Conservation (phyloP, 2,329 filamentous ascomycete genomes). For the Aspergillus sp. region DNA sequence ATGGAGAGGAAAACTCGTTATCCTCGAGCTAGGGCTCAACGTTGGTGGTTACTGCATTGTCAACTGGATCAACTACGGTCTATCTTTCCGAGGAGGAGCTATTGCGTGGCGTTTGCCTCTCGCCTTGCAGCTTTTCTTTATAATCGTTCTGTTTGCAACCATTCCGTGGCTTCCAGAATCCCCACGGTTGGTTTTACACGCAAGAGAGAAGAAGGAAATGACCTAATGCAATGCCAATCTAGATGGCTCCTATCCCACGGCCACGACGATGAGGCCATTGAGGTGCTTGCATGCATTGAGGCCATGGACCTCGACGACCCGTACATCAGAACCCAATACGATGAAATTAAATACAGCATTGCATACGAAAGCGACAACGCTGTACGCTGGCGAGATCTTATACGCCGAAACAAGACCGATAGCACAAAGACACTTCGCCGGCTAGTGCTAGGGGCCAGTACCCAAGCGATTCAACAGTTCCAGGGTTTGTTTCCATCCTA, state of each 20-base stretch:
- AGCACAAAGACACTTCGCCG: conserved; percentile 52
- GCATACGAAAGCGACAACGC: conserved; percentile 52
- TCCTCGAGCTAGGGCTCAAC: conserved; percentile 52
- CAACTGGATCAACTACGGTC: conserved; percentile 55
- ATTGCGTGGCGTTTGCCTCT: conserved; percentile 50
- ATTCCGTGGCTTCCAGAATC: conserved; percentile 37
- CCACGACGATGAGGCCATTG: conserved; percentile 46
- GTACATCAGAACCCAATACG: conserved; percentile 44
- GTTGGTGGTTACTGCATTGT: conserved; percentile 51
- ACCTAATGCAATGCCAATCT: neutral
- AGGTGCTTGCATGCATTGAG: conserved; percentile 52
- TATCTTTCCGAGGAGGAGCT: conserved; percentile 46
- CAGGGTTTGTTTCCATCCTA: conserved; percentile 12
- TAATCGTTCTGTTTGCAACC: conserved; percentile 46
- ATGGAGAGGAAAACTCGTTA: conserved; percentile 48
- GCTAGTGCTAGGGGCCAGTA: conserved; percentile 54
- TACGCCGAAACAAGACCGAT: conserved; percentile 39
- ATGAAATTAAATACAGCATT: conserved; percentile 50
- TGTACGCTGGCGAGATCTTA: conserved; percentile 51
- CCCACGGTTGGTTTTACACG: conserved; percentile 12
- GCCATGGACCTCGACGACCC: conserved; percentile 46
- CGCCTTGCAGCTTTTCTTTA: conserved; percentile 52
- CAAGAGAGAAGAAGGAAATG: neutral
- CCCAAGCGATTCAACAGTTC: conserved; percentile 54
- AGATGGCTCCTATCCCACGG: conserved; percentile 48